phyloP scores from a whole-genome alignment of 805 yeast genomes.

The Hanseniaspora pseudoguilliermondii region DNA sequence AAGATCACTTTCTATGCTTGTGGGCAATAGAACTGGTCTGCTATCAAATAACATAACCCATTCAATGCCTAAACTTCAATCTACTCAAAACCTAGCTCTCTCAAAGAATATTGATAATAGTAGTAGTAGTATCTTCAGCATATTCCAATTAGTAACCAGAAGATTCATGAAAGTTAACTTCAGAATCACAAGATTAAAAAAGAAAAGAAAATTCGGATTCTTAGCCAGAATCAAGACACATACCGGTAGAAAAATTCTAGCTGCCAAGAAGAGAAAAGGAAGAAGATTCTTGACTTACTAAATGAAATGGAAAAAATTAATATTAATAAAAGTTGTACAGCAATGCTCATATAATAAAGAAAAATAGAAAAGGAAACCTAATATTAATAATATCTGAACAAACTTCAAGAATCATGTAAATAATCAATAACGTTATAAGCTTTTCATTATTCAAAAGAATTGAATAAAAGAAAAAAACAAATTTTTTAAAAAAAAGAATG shows the following conservation, averaged over 20 bases:
- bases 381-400: no score
- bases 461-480: neutral
- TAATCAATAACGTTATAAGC: neutral
- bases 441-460: neutral
- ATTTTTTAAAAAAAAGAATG: neutral
- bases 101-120: neutral
- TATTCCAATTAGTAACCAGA: neutral
- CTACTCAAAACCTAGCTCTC: neutral
- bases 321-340: no score
- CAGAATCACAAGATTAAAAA: slow-evolving; percentile 33
- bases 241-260: slow-evolving; percentile 65
- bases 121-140: neutral
- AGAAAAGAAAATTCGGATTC: slow-evolving; percentile 85
- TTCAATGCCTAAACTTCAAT: neutral
- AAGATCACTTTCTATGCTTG: slow-evolving; percentile 12
- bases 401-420: neutral
- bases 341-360: no score
- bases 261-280: slow-evolving; percentile 73
- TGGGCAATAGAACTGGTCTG: slow-evolving; percentile 6
- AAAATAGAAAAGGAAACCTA: no score
- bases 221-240: slow-evolving; percentile 65
- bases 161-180: slow-evolving; percentile 10
- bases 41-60: neutral
- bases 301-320: slow-evolving; percentile 10
- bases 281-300: slow-evolving; percentile 85